Evolutionary conservation across 176 grass and related monocot species (phyloP).

Genomic region (Rhynchospora tenuis): DNA sequence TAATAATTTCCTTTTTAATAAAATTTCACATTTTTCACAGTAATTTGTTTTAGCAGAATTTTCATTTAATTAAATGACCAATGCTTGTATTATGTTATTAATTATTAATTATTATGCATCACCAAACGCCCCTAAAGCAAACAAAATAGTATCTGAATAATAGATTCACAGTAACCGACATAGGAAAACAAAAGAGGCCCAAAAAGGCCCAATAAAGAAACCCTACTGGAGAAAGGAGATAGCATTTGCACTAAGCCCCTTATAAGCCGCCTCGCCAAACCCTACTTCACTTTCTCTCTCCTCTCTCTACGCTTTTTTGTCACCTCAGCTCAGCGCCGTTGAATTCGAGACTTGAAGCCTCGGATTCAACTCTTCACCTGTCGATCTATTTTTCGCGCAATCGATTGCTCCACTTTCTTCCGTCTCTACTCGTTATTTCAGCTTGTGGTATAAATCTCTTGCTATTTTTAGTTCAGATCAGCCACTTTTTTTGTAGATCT

Average conservation of each 20-base stretch:
- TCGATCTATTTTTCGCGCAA: neutral
- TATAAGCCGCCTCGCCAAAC: slow-evolving; percentile 24
- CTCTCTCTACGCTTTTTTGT: neutral
- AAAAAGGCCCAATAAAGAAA: slow-evolving; percentile 25
- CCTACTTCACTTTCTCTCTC: slow-evolving; percentile 9
- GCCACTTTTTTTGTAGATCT: neutral
- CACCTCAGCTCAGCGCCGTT: slow-evolving; percentile 8
- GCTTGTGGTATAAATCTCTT: slow-evolving; percentile 10
- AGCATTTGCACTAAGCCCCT: neutral
- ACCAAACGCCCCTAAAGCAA: neutral
- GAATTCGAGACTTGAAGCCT: slow-evolving; percentile 15
- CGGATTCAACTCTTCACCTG: slow-evolving; percentile 12
- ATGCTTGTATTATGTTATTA: neutral
- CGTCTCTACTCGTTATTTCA: neutral
- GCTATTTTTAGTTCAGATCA: slow-evolving; percentile 7
- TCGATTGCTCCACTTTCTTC: neutral
- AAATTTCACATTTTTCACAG: neutral
- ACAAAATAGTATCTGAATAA: neutral
- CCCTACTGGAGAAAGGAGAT: slow-evolving; percentile 21
- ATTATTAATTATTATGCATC: too few species aligned
- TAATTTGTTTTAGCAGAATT: neutral
- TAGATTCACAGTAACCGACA: neutral
- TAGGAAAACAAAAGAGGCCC: neutral
- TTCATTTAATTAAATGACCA: neutral
- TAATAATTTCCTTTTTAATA: too few species aligned